phyloP scores from a whole-genome alignment of 805 yeast genomes.

The Ogataea populi-albae region DNA sequence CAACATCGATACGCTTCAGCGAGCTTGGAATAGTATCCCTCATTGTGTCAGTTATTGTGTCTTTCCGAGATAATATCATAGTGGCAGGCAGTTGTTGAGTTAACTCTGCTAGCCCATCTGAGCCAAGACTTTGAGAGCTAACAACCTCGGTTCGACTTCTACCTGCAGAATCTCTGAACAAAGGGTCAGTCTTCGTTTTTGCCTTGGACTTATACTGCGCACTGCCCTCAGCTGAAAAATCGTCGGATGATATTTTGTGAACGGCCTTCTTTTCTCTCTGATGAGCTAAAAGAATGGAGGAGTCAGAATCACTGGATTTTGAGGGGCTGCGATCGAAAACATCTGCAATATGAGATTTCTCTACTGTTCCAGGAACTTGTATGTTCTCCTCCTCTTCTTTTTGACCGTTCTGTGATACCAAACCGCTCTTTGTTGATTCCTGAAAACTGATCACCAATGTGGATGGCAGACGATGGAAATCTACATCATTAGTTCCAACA shows the following conservation, averaged over 20 bases:
- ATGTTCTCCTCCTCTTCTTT: slow-evolving; percentile 8
- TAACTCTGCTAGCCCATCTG: too few relatives aligned
- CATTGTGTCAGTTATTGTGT: too few relatives aligned
- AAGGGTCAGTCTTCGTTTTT: too few relatives aligned
- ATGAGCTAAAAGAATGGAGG: background rate
- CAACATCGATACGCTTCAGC: slow-evolving; percentile 1
- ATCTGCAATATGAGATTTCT: slow-evolving; percentile 9
- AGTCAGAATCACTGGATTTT: slow-evolving; percentile 3
- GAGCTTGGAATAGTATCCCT: background rate
- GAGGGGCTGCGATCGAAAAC: slow-evolving; percentile 14
- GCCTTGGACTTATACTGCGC: too few relatives aligned
- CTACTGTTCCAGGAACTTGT: slow-evolving; percentile 25
- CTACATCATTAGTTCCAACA: too few relatives aligned
- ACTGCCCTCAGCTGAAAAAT: too few relatives aligned
- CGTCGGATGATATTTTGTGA: too few relatives aligned
- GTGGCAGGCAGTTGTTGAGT: slow-evolving; percentile 2
- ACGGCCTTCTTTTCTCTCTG: background rate
- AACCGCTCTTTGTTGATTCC: background rate
- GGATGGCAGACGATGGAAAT: background rate
- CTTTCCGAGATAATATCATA: background rate
- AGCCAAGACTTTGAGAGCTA: slow-evolving; percentile 16
- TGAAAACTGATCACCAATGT: background rate
- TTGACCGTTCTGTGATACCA: slow-evolving; percentile 1
- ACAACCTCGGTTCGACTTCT: too few relatives aligned
- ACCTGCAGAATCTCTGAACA: too few relatives aligned